Percentiles rank a stretch among this genome's conserved stretches.
Evolutionary conservation across 371 early-diverging fungal genomes (phyloP).

Genomic region (Mortierella sp.): DNA sequence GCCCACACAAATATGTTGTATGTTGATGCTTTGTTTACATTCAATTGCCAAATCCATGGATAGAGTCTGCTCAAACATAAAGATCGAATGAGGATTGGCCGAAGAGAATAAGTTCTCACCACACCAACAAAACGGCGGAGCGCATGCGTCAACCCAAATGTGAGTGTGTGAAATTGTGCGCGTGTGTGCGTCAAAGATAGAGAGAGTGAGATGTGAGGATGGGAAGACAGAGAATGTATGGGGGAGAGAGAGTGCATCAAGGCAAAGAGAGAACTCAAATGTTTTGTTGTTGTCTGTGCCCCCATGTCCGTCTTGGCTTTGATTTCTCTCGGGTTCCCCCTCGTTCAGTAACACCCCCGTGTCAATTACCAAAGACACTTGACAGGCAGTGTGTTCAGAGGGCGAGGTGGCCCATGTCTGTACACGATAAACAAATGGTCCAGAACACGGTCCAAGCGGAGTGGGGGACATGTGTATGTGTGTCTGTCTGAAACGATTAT

Average conservation of each 20-base stretch:
- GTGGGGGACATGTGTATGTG: neutral
- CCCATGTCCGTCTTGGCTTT: neutral
- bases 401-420: neutral
- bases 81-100: neutral
- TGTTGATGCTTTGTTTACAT: neutral
- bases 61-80: neutral
- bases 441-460: slow-evolving; percentile 13
- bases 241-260: neutral
- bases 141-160: neutral
- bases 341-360: neutral
- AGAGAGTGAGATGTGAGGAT: neutral
- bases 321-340: neutral
- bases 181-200: neutral
- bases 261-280: slow-evolving; percentile 2
- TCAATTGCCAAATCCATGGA: neutral
- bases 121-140: neutral
- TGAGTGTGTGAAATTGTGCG: neutral
- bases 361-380: neutral
- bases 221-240: neutral
- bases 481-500: neutral
- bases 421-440: neutral
- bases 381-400: neutral
- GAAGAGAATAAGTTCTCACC: slow-evolving; percentile 4
- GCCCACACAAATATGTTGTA: neutral
- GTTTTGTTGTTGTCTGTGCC: neutral